Percentiles rank a stretch among this genome's conserved stretches.
Evolutionary conservation across 2,329 filamentous ascomycete species (phyloP).

Genomic region (Colletotrichum euphorbiae): DNA sequence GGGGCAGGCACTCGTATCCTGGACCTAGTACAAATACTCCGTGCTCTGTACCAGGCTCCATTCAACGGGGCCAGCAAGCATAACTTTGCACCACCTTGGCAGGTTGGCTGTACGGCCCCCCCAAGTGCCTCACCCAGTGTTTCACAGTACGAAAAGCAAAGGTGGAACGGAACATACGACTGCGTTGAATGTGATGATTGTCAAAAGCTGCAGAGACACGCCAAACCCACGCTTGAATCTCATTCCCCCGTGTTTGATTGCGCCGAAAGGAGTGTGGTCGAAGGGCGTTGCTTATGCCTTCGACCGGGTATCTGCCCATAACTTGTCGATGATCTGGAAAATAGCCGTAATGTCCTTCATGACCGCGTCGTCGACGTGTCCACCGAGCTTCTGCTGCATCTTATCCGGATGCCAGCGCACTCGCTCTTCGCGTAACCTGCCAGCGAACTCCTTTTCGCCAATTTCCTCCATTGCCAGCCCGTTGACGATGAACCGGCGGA

Average conservation of each 20-base stretch:
- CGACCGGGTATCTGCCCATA: conserved; percentile 75
- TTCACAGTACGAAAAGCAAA: conserved; percentile 31
- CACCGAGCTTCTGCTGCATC: conserved; percentile 88
- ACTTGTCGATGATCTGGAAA: conserved; percentile 87
- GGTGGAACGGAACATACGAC: conserved; percentile 11
- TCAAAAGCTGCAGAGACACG: neutral
- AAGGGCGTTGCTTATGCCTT: conserved; percentile 21
- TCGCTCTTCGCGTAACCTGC: conserved; percentile 81
- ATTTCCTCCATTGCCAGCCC: conserved; percentile 56
- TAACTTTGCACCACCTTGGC: conserved; percentile 3
- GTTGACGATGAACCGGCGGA: conserved; percentile 76
- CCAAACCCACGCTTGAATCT: neutral
- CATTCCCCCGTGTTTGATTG: conserved; percentile 6
- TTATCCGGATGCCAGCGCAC: conserved; percentile 98
- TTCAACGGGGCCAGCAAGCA: neutral
- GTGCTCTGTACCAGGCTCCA: neutral
- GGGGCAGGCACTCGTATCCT: neutral
- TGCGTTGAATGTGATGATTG: neutral
- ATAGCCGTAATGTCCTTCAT: conserved; percentile 87
- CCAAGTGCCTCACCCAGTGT: conserved; percentile 22
- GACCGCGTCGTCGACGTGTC: conserved; percentile 75
- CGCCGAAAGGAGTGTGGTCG: conserved; percentile 12
- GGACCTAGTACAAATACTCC: neutral
- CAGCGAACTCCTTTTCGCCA: conserved; percentile 59
- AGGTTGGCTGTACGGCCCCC: neutral